Percentiles rank a stretch among this genome's conserved stretches.
Evolutionary conservation across 306 rosid genomes (phyloP).

Genomic region (Bauhinia variegata): DNA sequence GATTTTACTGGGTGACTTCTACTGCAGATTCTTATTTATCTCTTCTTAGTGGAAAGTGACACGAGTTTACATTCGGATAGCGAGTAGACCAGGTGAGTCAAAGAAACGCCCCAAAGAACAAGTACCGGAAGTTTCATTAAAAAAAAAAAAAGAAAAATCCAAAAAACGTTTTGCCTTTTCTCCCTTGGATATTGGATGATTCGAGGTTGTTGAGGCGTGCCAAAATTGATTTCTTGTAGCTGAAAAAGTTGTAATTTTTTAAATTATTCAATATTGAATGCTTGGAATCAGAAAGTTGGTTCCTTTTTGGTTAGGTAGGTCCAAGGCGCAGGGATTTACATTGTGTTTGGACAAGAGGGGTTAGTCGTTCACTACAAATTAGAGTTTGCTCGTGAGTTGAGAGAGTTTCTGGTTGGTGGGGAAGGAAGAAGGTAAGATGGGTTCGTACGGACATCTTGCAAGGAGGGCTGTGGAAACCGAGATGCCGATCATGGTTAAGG

Average conservation of each 20-base stretch:
- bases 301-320: constrained; percentile 31
- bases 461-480: constrained; percentile 50
- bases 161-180: constrained; percentile 29
- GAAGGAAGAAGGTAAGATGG: constrained; percentile 35
- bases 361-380: neutral
- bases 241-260: constrained; percentile 8
- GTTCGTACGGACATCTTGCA: constrained; percentile 44
- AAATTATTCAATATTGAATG: neutral
- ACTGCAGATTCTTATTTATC: neutral
- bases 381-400: neutral
- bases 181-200: neutral
- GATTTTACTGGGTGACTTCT: neutral
- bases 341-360: neutral
- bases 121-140: neutral
- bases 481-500: constrained; percentile 52
- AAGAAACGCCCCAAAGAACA: neutral
- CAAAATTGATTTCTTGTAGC: constrained; percentile 15
- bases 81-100: constrained; percentile 1
- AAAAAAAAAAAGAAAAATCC: too few relatives aligned
- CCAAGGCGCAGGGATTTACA: neutral
- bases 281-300: constrained; percentile 13
- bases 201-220: constrained; percentile 38
- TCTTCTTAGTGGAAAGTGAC: neutral
- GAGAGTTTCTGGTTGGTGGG: constrained; percentile 11
- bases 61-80: neutral